Base-by-base conservation (phyloP, 1,284 basidiomycete genomes). In the Naganishia sp. region DNA sequence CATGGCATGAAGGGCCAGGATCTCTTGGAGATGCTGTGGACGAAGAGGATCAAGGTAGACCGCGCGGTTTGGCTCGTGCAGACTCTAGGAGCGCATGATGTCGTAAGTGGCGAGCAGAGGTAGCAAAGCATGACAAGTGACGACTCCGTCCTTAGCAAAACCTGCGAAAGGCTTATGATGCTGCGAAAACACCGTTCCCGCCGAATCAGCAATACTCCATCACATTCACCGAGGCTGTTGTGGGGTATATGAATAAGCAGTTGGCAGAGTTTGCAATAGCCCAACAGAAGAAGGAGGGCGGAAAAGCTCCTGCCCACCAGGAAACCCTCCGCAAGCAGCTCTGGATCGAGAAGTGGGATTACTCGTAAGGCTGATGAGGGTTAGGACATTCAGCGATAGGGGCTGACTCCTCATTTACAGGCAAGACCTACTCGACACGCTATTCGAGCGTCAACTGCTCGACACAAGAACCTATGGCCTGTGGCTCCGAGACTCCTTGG, bases 51-150 rank as follows among this genome's bases (percentile, higher is more conserved):
- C 39, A 88, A 90, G 1, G 86, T 94, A 49, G 84, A 88, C 1
- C 84, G 96, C 31, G 96, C 96, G 0, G 84, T 96, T 3, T 99
- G 96, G 96, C 94, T 96, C 77, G 85, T 98, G 36, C 86, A 94
- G 15, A 90, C 94, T 0, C 87, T 95, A 63, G 96, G 95, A n/a
- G 91, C 90, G 1, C 94, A 93, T 72, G 95, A 99, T 78, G 93
- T 93, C 48, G 89, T 92, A 73, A 69, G 84, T 84, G 86, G 89
- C 55, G 86, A 6, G 18, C 48, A 23, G 6, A 25, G 75, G 13
- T 25, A 16, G 10, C 11, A 52, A 25, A 3, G 15, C 39, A 42
- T 13, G 2, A 2, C 36, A 28, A 13, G n/a, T 55, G 39, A 36
- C 10, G 10, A n/a, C 7, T 6, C 3, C n/a, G 10, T 23, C 75